These are phyloP conservation scores for Selaginella tamariscina DNA, from an alignment of 75 land plant genomes.

Conservation along the genomic window DNA sequence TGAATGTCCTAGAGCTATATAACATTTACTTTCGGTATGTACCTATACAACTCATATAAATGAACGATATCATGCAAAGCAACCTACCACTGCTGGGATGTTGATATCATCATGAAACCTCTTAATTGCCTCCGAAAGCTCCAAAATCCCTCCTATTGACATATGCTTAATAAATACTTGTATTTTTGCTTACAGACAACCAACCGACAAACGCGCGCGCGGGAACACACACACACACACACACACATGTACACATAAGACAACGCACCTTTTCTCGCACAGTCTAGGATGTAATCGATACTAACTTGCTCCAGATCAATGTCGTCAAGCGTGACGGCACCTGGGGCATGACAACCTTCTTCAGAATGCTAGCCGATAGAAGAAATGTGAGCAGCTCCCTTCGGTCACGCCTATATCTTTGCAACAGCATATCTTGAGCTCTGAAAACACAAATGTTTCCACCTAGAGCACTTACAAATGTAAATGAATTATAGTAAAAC, in stretches of 20 bases:
- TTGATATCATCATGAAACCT: constrained; percentile 60
- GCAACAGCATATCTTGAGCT: constrained; percentile 29
- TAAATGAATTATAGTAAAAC: too few relatives aligned
- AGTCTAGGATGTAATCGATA: constrained; percentile 74
- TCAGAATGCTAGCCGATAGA: constrained; percentile 68
- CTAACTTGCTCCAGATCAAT: constrained; percentile 91
- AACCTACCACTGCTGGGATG: constrained; percentile 54
- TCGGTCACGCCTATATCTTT: constrained; percentile 78
- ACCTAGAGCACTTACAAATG: too few relatives aligned
- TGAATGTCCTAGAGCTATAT: too few relatives aligned
- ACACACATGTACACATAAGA: constrained; percentile 3
- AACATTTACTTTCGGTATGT: too few relatives aligned
- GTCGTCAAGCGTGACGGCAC: constrained; percentile 81
- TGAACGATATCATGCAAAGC: too few relatives aligned
- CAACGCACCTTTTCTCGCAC: constrained; percentile 64
- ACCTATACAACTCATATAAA: too few relatives aligned
- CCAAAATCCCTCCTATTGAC: constrained; percentile 54
- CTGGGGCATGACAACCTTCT: constrained; percentile 97
- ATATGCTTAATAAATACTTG: background rate
- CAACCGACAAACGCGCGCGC: background rate
- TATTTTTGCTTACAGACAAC: background rate
- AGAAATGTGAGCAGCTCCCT: constrained; percentile 69
- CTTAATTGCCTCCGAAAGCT: constrained; percentile 85
- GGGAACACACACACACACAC: background rate
- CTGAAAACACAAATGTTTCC: too few relatives aligned